Conservation (phyloP, 805 yeast species). For the Metschnikowia matae region DNA sequence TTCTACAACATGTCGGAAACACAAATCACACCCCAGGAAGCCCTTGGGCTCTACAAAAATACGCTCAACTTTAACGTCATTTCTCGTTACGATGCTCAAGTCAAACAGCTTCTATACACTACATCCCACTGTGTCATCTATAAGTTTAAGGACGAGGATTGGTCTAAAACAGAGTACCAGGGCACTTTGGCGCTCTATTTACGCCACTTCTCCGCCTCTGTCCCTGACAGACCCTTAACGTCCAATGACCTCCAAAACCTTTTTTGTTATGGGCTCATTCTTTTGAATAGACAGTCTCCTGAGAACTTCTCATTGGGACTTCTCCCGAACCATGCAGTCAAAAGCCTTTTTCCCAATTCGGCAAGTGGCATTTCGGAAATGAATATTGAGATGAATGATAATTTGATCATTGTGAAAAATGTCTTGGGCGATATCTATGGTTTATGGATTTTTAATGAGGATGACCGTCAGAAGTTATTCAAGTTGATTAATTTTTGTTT, state of each 20-base stretch:
- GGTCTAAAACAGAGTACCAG: constrained; percentile 67
- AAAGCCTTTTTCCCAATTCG: constrained; percentile 39
- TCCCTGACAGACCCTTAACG: constrained; percentile 7
- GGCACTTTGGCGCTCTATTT: constrained; percentile 68
- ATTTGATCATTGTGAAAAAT: constrained; percentile 65
- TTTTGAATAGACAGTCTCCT: constrained; percentile 64
- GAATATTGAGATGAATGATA: constrained; percentile 66
- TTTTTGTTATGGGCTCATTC: constrained; percentile 64
- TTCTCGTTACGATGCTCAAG: constrained; percentile 69
- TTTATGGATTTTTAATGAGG: constrained; percentile 69
- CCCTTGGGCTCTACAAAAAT: constrained; percentile 59
- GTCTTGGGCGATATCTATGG: constrained; percentile 70
- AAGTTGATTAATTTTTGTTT: constrained; percentile 42
- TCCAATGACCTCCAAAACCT: constrained; percentile 34
- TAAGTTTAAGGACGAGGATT: constrained; percentile 57
- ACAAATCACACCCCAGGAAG: constrained; percentile 39
- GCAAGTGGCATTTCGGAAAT: constrained; percentile 40
- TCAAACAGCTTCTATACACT: constrained; percentile 61
- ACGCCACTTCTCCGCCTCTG: constrained; percentile 39
- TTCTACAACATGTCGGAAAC: background rate
- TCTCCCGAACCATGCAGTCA: constrained; percentile 49
- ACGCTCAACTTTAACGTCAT: constrained; percentile 74
- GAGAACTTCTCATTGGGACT: constrained; percentile 72
- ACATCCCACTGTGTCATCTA: constrained; percentile 73
- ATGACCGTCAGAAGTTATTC: constrained; percentile 58